These are phyloP conservation scores for Achaetomiella virescens DNA, from an alignment of 495 filamentous ascomycete genomes.

Conservation along the genomic window DNA sequence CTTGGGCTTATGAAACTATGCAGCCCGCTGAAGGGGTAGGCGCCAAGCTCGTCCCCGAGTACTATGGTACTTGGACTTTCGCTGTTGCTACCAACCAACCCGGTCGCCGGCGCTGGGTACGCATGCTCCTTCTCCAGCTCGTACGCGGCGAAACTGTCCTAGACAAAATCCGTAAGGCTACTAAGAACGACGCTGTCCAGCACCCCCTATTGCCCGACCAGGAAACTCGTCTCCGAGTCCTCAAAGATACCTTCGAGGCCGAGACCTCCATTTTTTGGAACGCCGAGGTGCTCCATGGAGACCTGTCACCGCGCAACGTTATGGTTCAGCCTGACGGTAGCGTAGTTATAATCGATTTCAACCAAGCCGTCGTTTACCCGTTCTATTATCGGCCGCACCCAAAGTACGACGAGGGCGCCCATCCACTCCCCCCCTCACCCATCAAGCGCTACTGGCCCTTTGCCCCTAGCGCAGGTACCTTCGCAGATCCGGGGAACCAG, in stretches of 20 bases:
- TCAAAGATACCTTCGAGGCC: neutral
- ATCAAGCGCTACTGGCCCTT: conserved; percentile 1
- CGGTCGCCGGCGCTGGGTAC: conserved; percentile 1
- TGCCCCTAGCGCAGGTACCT: neutral
- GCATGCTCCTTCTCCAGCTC: conserved; percentile 6
- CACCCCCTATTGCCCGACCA: neutral
- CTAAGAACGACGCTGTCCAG: neutral
- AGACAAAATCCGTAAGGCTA: conserved; percentile 1
- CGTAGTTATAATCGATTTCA: neutral
- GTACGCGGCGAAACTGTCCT: neutral
- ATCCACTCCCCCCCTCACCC: neutral
- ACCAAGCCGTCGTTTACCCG: neutral
- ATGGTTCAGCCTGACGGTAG: neutral
- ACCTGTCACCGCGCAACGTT: neutral
- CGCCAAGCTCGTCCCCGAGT: neutral
- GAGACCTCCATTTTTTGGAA: neutral
- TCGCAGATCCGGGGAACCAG: neutral
- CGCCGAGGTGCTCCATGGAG: neutral
- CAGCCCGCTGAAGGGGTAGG: neutral
- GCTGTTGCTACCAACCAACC: neutral
- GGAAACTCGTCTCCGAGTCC: neutral
- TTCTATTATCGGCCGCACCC: neutral
- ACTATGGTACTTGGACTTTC: conserved; percentile 2
- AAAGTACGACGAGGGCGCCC: neutral
- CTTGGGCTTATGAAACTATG: conserved; percentile 1